phyloP scores from a whole-genome alignment of 768 basidiomycete species.

The Mycena galericulata region DNA sequence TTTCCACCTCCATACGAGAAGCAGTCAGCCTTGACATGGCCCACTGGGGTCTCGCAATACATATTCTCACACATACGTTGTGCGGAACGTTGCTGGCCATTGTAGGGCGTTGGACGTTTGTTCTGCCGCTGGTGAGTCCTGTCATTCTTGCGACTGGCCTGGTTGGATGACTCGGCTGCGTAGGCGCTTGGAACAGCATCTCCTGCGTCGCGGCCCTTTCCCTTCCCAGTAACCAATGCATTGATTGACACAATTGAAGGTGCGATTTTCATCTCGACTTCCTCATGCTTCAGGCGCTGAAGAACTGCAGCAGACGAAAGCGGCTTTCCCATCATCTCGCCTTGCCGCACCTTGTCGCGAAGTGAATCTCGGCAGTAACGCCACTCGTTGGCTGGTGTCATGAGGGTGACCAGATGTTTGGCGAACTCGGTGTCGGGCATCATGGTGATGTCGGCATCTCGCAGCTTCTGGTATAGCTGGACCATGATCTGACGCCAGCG shows the following conservation, averaged over 20 bases:
- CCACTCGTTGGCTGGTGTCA: not conserved
- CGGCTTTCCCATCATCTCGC: not conserved
- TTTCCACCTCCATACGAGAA: constrained; percentile 44
- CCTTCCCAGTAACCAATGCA: not conserved
- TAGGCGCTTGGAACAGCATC: constrained; percentile 1
- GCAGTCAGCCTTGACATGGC: constrained; percentile 39
- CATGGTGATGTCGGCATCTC: constrained; percentile 9
- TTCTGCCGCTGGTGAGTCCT: not conserved
- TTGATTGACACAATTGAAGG: constrained; percentile 9
- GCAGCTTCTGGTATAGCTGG: constrained; percentile 17
- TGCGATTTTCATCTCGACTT: constrained; percentile 6
- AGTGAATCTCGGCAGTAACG: constrained; percentile 9
- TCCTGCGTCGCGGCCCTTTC: not conserved
- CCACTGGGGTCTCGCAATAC: constrained; percentile 35
- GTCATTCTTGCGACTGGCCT: not conserved
- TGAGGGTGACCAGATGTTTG: constrained; percentile 19
- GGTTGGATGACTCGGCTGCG: not conserved
- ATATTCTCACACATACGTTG: constrained; percentile 19
- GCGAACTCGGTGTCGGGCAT: constrained; percentile 29
- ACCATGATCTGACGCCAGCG: constrained; percentile 16
- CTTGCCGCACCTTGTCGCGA: constrained; percentile 2
- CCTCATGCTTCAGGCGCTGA: constrained; percentile 11
- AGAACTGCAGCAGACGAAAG: not conserved
- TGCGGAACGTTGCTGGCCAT: not conserved
- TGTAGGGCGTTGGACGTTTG: not conserved